These are phyloP conservation scores for Psilocybe tampanensis DNA, from an alignment of 768 basidiomycete genomes.

Conservation along the genomic window DNA sequence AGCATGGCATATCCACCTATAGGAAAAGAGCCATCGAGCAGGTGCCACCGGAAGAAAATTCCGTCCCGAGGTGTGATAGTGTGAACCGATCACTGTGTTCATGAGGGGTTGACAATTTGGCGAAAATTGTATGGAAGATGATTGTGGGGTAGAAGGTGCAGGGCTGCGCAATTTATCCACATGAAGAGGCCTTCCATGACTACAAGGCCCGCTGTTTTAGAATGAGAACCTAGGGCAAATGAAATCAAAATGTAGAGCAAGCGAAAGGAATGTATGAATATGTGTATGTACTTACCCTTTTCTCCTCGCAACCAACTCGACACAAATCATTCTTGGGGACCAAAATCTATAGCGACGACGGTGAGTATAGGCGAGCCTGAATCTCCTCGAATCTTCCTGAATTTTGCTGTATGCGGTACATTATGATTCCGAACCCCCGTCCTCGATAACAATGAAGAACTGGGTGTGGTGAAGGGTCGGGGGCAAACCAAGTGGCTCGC, in stretches of 20 bases:
- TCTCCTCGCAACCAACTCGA: slow-evolving; percentile 9
- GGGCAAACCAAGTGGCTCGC: slow-evolving; percentile 4
- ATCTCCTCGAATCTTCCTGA: background rate
- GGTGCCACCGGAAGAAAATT: background rate
- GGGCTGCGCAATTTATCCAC: slow-evolving; percentile 25
- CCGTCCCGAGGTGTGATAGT: slow-evolving; percentile 12
- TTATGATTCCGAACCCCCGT: slow-evolving; percentile 10
- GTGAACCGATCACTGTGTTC: slow-evolving; percentile 5
- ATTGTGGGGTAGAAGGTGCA: slow-evolving; percentile 20
- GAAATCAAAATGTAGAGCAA: slow-evolving; percentile 11
- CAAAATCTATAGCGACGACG: background rate
- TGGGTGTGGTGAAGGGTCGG: slow-evolving; percentile 3
- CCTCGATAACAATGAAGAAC: slow-evolving; percentile 2
- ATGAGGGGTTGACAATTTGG: background rate
- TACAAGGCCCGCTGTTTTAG: slow-evolving; percentile 12
- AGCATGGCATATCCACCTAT: background rate
- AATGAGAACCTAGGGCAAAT: slow-evolving; percentile 23
- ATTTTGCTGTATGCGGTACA: slow-evolving; percentile 8
- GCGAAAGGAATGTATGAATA: slow-evolving; percentile 9
- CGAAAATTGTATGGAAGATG: slow-evolving; percentile 4
- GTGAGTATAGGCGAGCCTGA: background rate
- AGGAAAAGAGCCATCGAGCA: background rate
- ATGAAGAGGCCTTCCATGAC: slow-evolving; percentile 9
- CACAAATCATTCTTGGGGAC: slow-evolving; percentile 7
- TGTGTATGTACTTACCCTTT: slow-evolving; percentile 1